Conservation (phyloP, 2,329 filamentous ascomycete species). For the Fusarium sp. region DNA sequence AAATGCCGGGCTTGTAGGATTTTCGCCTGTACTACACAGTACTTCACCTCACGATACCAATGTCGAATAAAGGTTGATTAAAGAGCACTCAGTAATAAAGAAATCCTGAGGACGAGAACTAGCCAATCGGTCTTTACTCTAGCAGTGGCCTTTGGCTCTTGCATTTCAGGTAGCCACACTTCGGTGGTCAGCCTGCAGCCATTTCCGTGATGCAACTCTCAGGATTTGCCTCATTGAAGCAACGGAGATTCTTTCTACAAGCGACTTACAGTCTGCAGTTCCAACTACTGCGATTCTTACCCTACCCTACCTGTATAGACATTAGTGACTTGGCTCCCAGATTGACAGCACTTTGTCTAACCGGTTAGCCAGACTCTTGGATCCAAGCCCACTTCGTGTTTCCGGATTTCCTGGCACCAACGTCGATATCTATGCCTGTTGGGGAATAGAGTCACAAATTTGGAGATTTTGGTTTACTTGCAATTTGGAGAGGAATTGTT, state of each 20-base stretch:
- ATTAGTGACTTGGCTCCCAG: background rate
- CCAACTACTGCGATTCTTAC: slow-evolving; percentile 6
- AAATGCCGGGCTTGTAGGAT: slow-evolving; percentile 21
- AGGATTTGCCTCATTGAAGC: slow-evolving; percentile 18
- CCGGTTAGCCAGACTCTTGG: slow-evolving; percentile 18
- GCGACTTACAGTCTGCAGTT: slow-evolving; percentile 14
- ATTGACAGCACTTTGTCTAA: slow-evolving; percentile 12
- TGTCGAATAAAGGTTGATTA: background rate
- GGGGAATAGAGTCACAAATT: slow-evolving; percentile 1
- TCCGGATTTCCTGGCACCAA: slow-evolving; percentile 26
- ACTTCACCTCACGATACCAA: slow-evolving; percentile 2
- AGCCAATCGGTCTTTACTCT: background rate
- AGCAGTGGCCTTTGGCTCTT: slow-evolving; percentile 9
- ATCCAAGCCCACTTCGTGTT: slow-evolving; percentile 26
- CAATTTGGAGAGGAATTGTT: background rate
- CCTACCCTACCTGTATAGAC: background rate
- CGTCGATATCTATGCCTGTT: slow-evolving; percentile 4
- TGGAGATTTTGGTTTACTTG: slow-evolving; percentile 17
- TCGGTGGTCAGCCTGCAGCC: slow-evolving; percentile 17
- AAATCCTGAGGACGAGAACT: background rate
- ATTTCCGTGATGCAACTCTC: slow-evolving; percentile 19
- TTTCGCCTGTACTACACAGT: background rate
- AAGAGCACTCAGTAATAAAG: background rate
- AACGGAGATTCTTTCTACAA: slow-evolving; percentile 12
- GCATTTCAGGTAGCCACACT: slow-evolving; percentile 36